phyloP scores from a whole-genome alignment of 164 flowering plant genomes.

The Berberis thunbergii region DNA sequence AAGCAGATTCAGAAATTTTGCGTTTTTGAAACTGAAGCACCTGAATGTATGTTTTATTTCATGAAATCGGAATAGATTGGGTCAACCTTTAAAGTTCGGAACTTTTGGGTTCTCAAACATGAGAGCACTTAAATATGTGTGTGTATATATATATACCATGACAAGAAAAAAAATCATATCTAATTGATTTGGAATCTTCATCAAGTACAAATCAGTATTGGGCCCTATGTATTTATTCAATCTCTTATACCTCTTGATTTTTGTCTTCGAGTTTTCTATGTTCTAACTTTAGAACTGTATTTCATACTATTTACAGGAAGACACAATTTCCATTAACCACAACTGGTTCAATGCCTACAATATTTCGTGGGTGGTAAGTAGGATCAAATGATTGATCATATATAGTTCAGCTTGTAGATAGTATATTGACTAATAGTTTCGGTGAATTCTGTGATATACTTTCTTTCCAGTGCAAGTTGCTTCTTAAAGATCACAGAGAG shows the following conservation, averaged over 20 bases:
- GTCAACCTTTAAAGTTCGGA: no score
- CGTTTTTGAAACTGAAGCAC: no score
- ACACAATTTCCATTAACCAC: conserved; percentile 86
- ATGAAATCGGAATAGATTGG: no score
- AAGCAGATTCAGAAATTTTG: no score
- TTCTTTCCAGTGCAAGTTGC: conserved; percentile 64
- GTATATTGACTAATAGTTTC: background rate
- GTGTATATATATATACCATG: no score
- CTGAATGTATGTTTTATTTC: no score
- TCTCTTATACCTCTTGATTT: background rate
- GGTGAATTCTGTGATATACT: background rate
- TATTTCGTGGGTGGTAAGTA: conserved; percentile 80
- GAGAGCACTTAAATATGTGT: no score
- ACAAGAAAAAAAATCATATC: no score
- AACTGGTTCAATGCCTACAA: conserved; percentile 92
- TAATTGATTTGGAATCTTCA: no score
- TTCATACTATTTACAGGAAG: conserved; percentile 46
- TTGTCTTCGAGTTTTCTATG: no score
- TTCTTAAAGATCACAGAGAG: conserved; percentile 67
- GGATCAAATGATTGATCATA: conserved; percentile 4
- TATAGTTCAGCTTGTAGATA: background rate
- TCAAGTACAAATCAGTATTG: background rate
- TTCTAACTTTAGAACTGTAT: background rate
- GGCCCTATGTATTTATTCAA: background rate
- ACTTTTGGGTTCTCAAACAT: no score